Evolutionary conservation across 1,284 basidiomycete species (phyloP).

Genomic region (Pseudozyma sp.): DNA sequence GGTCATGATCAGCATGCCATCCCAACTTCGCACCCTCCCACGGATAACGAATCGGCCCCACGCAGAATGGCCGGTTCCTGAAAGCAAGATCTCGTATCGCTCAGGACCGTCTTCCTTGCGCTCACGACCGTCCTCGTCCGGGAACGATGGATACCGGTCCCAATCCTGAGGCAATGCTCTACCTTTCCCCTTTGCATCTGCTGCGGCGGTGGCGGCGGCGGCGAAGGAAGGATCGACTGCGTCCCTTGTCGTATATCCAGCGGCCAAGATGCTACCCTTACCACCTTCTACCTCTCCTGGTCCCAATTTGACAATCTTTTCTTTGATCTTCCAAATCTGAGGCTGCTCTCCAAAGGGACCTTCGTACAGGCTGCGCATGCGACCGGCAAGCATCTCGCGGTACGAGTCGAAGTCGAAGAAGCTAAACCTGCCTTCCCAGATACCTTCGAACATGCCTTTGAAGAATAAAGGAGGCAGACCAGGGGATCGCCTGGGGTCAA

Average conservation of each 20-base stretch:
- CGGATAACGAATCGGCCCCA: slow-evolving; percentile 73
- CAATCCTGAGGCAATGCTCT: slow-evolving; percentile 44
- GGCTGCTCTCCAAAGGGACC: slow-evolving; percentile 73
- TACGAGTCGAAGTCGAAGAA: slow-evolving; percentile 75
- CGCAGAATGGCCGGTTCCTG: slow-evolving; percentile 72
- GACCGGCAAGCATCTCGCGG: slow-evolving; percentile 71
- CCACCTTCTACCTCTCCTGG: slow-evolving; percentile 35
- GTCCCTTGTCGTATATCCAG: slow-evolving; percentile 34
- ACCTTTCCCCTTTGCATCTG: slow-evolving; percentile 36
- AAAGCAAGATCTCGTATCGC: slow-evolving; percentile 70
- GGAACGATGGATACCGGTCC: slow-evolving; percentile 38
- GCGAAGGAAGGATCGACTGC: not conserved
- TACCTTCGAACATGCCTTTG: slow-evolving; percentile 71
- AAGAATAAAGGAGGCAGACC: slow-evolving; percentile 70
- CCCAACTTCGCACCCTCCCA: slow-evolving; percentile 72
- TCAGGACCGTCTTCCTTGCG: slow-evolving; percentile 39
- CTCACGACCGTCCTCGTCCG: slow-evolving; percentile 44
- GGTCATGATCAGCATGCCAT: slow-evolving; percentile 72
- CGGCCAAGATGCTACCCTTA: slow-evolving; percentile 37
- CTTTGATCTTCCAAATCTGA: slow-evolving; percentile 73
- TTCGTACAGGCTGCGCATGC: slow-evolving; percentile 71
- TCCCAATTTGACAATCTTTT: slow-evolving; percentile 70
- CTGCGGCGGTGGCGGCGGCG: not conserved
- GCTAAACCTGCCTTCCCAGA: slow-evolving; percentile 73
- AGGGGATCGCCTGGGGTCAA: slow-evolving; percentile 68